Conservation (phyloP, 2,329 filamentous ascomycete genomes). For the Aspergillus sergii region DNA sequence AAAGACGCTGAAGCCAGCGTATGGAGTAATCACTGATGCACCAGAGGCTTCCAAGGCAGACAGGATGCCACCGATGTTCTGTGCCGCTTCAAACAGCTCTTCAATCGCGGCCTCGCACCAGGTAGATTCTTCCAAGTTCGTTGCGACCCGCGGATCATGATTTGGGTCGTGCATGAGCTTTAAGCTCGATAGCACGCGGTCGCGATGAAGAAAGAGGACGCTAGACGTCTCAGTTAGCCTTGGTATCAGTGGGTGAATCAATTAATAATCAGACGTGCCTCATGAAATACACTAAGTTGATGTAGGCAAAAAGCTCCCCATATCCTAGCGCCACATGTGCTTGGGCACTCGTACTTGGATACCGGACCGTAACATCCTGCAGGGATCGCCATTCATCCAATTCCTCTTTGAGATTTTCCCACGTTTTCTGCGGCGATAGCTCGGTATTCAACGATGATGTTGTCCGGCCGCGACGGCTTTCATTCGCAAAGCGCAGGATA, state of each 20-base stretch:
- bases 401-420: constrained; percentile 34
- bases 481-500: constrained; percentile 40
- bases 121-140: constrained; percentile 12
- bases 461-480: constrained; percentile 34
- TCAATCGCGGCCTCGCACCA: constrained; percentile 27
- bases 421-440: constrained; percentile 26
- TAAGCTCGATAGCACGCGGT: constrained; percentile 36
- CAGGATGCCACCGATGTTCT: constrained; percentile 35
- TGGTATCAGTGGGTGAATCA: fast-evolving
- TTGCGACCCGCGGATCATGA: constrained; percentile 20
- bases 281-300: constrained; percentile 42
- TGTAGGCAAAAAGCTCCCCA: constrained; percentile 41
- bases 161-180: constrained; percentile 28
- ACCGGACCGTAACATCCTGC: constrained; percentile 37
- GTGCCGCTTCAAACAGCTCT: constrained; percentile 36
- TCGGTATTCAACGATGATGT: constrained; percentile 15
- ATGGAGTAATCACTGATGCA: constrained; percentile 39
- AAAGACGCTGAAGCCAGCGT: constrained; percentile 41
- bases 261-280: constrained; percentile 23
- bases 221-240: constrained; percentile 15
- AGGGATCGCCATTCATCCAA: constrained; percentile 39
- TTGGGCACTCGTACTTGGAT: constrained; percentile 37
- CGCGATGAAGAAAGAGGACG: constrained; percentile 38
- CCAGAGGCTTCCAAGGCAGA: constrained; percentile 33
- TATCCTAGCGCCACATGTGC: constrained; percentile 40